Conservation (phyloP, 345 rosid species). For the Arabidopsis arenosa region DNA sequence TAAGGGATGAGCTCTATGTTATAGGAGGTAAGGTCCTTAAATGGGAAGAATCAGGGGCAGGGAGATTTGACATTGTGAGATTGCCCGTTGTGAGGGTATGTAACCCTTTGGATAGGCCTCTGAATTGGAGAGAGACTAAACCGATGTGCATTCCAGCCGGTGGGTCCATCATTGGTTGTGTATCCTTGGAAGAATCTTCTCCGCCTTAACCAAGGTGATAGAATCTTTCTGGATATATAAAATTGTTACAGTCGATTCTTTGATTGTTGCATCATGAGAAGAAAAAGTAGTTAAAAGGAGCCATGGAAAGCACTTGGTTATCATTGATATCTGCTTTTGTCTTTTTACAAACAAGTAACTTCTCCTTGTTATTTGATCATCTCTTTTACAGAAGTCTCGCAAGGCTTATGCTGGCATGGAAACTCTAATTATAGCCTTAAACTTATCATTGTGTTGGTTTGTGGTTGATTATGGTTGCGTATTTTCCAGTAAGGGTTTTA, state of each 20-base stretch:
- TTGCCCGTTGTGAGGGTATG: slow-evolving; percentile 69
- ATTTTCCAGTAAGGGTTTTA: neutral
- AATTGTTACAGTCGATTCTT: neutral
- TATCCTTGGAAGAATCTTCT: slow-evolving; percentile 64
- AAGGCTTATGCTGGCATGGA: neutral
- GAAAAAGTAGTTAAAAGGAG: neutral
- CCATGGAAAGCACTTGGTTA: neutral
- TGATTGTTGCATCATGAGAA: neutral
- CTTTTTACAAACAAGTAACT: neutral
- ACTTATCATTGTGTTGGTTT: neutral
- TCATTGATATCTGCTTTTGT: neutral
- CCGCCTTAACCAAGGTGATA: slow-evolving; percentile 33
- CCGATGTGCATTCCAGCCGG: slow-evolving; percentile 65
- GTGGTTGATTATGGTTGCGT: neutral
- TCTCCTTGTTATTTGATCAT: neutral
- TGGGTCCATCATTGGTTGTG: slow-evolving; percentile 81
- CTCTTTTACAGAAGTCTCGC: neutral
- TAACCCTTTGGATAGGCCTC: slow-evolving; percentile 59
- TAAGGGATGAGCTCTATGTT: slow-evolving; percentile 69
- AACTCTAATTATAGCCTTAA: neutral
- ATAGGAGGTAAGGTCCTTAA: slow-evolving; percentile 87
- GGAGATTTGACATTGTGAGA: slow-evolving; percentile 72
- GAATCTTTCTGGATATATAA: slow-evolving; percentile 9
- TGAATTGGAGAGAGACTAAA: slow-evolving; percentile 74
- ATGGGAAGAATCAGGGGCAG: slow-evolving; percentile 81